phyloP scores from a whole-genome alignment of 306 rosid genomes.

The Mimosa pudica region DNA sequence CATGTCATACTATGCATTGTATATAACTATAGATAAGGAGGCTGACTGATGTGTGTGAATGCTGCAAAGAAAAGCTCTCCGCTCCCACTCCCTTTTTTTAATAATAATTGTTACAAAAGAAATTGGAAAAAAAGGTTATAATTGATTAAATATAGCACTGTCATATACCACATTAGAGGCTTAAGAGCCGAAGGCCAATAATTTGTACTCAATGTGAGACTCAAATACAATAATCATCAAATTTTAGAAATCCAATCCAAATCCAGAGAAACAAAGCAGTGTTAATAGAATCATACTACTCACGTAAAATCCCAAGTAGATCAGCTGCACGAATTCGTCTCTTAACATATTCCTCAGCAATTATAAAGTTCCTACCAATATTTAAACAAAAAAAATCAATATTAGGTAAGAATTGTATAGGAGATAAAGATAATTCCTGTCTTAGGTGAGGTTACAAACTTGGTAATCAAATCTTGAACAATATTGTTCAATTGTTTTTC shows the following conservation, averaged over 20 bases:
- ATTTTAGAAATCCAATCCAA: constrained; percentile 22
- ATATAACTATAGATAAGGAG: not conserved
- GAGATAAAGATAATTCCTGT: constrained; percentile 24
- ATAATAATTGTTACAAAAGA: not conserved
- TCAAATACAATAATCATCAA: constrained; percentile 23
- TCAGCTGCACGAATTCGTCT: constrained; percentile 57
- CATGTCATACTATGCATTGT: not conserved
- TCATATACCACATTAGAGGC: constrained; percentile 10
- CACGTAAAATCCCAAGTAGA: constrained; percentile 69
- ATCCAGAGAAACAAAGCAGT: constrained; percentile 1
- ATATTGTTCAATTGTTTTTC: constrained; percentile 67
- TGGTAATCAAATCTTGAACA: constrained; percentile 64
- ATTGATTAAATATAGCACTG: constrained; percentile 1
- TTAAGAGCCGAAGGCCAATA: not conserved
- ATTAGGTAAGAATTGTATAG: constrained; percentile 23
- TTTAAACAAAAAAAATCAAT: not conserved
- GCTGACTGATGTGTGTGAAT: not conserved
- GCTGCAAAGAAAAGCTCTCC: not conserved
- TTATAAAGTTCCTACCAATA: constrained; percentile 39
- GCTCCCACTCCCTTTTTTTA: not conserved
- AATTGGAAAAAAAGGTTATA: constrained; percentile 1
- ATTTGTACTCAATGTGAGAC: constrained; percentile 17
- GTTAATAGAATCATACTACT: constrained; percentile 39
- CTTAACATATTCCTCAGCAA: constrained; percentile 58
- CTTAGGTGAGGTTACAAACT: constrained; percentile 51